phyloP scores from a whole-genome alignment of 345 rosid genomes.

The Raphanus raphanistrum region DNA sequence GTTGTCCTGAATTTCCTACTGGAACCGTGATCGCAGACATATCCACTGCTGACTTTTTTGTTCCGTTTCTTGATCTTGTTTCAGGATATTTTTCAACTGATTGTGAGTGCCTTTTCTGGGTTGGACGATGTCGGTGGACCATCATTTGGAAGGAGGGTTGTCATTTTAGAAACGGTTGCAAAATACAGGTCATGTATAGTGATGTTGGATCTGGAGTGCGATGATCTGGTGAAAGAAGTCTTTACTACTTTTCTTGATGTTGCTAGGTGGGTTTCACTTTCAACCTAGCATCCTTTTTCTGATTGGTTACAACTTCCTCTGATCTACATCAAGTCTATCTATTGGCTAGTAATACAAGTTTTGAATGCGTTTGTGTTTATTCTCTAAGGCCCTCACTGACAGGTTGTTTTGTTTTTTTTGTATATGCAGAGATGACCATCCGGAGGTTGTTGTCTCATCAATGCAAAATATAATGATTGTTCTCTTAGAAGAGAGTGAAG shows the following conservation, averaged over 20 bases:
- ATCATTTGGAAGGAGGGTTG: slow-evolving; percentile 89
- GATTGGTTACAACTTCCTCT: not conserved
- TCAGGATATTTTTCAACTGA: slow-evolving; percentile 88
- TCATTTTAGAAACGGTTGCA: slow-evolving; percentile 92
- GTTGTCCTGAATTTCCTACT: slow-evolving; percentile 17
- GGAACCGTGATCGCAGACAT: not conserved
- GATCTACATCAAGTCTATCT: slow-evolving; percentile 2
- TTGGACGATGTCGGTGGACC: slow-evolving; percentile 80
- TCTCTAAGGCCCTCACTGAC: slow-evolving; percentile 1
- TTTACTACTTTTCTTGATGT: slow-evolving; percentile 84
- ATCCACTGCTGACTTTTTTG: not conserved
- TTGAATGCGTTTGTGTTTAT: slow-evolving; percentile 2
- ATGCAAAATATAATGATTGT: slow-evolving; percentile 89
- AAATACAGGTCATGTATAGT: slow-evolving; percentile 94
- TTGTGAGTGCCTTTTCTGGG: slow-evolving; percentile 82
- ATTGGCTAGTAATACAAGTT: slow-evolving; percentile 7
- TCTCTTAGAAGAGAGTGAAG: slow-evolving; percentile 94
- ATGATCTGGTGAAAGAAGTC: slow-evolving; percentile 86
- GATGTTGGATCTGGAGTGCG: slow-evolving; percentile 98
- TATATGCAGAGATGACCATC: slow-evolving; percentile 88
- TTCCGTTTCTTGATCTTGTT: slow-evolving; percentile 30
- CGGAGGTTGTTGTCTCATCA: slow-evolving; percentile 75
- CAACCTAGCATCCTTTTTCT: slow-evolving; percentile 1
- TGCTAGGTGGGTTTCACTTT: slow-evolving; percentile 68
- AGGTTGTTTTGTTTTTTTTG: not conserved